Base-by-base conservation (phyloP, 345 rosid genomes). In the Kernera saxatilis region DNA sequence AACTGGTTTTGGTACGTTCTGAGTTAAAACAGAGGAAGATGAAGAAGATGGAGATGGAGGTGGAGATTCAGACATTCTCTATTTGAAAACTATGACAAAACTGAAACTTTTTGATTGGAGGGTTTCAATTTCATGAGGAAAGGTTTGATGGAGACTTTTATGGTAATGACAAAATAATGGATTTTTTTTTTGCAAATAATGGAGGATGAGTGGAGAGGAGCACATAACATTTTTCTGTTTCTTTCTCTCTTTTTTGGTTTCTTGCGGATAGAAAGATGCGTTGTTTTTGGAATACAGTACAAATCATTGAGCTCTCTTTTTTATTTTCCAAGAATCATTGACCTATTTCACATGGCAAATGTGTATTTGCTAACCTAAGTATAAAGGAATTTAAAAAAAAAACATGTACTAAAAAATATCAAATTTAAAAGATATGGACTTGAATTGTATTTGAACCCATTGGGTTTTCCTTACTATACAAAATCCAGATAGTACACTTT, bases 1-100 rank as follows among this genome's bases (percentile, higher is more conserved):
- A n/a, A 85, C 85, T 2, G 77, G 67, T 75, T 80, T 85, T 2
- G 92, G 51, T 21, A 89, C 96, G 5, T 66, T 22, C 43, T 89
- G 96, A 56, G 85, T 65, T 37, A 54, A 74, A 5, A 55, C 40
- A 52, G 79, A 71, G 19, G 66, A 51, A 14, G 71, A 50, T 6
- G 62, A 57, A 8, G 69, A 54, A 9, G 76, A 33, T 50, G 79
- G 49, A 7, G 79, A 46, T 44, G 79, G 50, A n/a, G 80, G 17
- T 10, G 84, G 36, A 51, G 85, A 72, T 2, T 82, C 75, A 4
- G 85, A 73, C 58, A 75, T 68, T 69, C 55, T 84, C 1, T 48
- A 15, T 25, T 50, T 57, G 9, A 51, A 13, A 46, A 44, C 22
- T n/a, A 9, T 18, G 27, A 32, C 29, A 29, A 25, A 15, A 26